These are phyloP conservation scores for Colletotrichum sojae DNA, from an alignment of 2,329 filamentous ascomycete species.

Conservation along the genomic window DNA sequence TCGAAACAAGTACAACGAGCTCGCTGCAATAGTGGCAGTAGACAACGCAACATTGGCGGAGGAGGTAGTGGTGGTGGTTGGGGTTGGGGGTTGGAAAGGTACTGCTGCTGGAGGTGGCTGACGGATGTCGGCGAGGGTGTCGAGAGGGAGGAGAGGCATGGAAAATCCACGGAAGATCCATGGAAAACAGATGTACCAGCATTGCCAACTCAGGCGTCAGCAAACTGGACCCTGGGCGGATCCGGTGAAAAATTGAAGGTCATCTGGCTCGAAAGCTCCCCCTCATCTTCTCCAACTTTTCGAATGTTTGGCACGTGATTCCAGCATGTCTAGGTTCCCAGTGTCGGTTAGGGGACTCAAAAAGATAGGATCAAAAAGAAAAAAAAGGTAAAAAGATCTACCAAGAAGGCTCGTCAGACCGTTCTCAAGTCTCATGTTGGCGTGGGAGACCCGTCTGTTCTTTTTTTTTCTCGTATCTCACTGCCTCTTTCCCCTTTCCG, in stretches of 20 bases:
- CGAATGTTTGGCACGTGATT: constrained; percentile 31
- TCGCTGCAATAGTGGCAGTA: background rate
- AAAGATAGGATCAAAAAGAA: background rate
- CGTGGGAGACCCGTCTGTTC: constrained; percentile 9
- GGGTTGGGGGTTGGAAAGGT: background rate
- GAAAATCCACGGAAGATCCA: constrained; percentile 19
- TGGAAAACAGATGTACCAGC: constrained; percentile 4
- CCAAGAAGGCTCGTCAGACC: background rate
- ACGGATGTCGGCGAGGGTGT: constrained; percentile 10
- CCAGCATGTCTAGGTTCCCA: background rate
- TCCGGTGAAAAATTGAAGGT: constrained; percentile 34
- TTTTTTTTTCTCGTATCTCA: background rate
- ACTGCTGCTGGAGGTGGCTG: background rate
- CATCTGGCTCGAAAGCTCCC: constrained; percentile 19
- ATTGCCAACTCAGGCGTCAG: background rate
- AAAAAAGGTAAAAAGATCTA: background rate
- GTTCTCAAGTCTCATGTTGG: constrained; percentile 4
- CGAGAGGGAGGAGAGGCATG: constrained; percentile 6
- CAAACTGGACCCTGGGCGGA: constrained; percentile 33
- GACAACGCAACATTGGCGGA: too few relatives aligned
- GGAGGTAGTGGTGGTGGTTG: background rate
- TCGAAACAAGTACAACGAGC: background rate
- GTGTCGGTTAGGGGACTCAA: constrained; percentile 8
- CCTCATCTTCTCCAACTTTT: constrained; percentile 23
- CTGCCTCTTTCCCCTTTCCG: background rate